These are phyloP conservation scores for Dactylellina parvicollis DNA, from an alignment of 2,329 filamentous ascomycete species.

Conservation along the genomic window DNA sequence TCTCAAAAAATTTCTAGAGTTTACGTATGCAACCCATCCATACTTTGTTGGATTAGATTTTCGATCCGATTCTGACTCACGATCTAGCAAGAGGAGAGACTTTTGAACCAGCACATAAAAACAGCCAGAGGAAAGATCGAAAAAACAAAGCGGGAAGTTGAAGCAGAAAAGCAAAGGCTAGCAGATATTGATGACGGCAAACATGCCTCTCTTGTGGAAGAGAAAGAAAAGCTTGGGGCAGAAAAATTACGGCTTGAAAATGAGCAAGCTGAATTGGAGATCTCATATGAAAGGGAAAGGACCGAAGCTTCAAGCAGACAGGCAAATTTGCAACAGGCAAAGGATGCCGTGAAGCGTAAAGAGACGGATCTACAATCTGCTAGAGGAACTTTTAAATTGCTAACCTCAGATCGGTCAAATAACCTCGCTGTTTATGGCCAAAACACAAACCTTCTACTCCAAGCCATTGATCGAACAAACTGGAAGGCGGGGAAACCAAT, in stretches of 20 bases:
- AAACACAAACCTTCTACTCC: constrained; percentile 71
- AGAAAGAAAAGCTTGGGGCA: constrained; percentile 65
- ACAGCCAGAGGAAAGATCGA: constrained; percentile 52
- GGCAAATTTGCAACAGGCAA: constrained; percentile 58
- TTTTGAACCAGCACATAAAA: constrained; percentile 50
- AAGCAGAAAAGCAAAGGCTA: constrained; percentile 46
- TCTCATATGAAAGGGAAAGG: constrained; percentile 67
- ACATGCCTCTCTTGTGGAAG: constrained; percentile 57
- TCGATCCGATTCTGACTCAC: background rate
- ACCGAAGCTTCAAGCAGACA: constrained; percentile 61
- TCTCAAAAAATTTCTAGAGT: background rate
- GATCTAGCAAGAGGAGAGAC: constrained; percentile 58
- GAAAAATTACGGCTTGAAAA: constrained; percentile 72
- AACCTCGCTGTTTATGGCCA: constrained; percentile 32
- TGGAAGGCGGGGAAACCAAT: constrained; percentile 78
- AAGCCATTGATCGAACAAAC: constrained; percentile 74
- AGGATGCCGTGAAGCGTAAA: constrained; percentile 16
- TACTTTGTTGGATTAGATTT: background rate
- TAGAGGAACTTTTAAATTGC: constrained; percentile 57
- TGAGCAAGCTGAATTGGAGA: constrained; percentile 70
- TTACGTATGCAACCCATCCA: constrained; percentile 25
- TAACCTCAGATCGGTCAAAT: constrained; percentile 51
- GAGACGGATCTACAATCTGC: constrained; percentile 57
- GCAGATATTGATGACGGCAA: constrained; percentile 61
- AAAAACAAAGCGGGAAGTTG: constrained; percentile 52